Base-by-base conservation (phyloP, 1,284 basidiomycete species). In the Chiua sp. region DNA sequence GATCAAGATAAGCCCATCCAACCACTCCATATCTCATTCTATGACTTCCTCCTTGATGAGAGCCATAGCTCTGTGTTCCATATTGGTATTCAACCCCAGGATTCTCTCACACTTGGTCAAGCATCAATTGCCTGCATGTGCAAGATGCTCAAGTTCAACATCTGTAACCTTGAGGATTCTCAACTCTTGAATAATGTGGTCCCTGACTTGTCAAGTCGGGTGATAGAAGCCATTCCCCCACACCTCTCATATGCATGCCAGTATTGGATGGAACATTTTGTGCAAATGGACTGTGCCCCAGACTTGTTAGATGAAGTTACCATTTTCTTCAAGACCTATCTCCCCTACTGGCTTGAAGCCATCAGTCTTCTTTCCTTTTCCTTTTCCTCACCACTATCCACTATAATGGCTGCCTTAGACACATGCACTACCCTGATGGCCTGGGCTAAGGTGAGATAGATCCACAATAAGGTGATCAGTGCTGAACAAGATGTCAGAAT, bases 291-390 rank as follows among this genome's bases (percentile, higher is more conserved):
- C 4, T 46, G 13, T 32, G 37, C 47, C 22, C 11, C 7, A 10
- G 39, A 26, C 10, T 10, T 61, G 18, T 11, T 62, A 30, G 22
- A 35, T 49, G 47, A 56, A 4, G 26, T 61, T 4, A 48, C 44
- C 5, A 3, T 15, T 3, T 61, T 62, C 18, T 53, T 61, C 30
- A 57, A 57, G 32, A 6, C 18, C 13, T 49, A 35, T 10, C 44
- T 63, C 4, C 61, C 61, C 37, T 63, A 47, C 32, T 62, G 61
- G 61, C 48, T 62, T 51, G 42, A 44, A 44, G 42, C 42, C n/a
- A n/a, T 44, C 42, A 44, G 42, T 11, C 42, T 44, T n/a, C n/a
- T n/a, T n/a, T n/a, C n/a, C 42, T n/a, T 44, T 3, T 61, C 59
- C 37, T 7, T 28, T 3, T 47, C 35, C 18, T 51, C 52, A 7